Base-by-base conservation (phyloP, 306 rosid genomes). In the Castanea sativa region DNA sequence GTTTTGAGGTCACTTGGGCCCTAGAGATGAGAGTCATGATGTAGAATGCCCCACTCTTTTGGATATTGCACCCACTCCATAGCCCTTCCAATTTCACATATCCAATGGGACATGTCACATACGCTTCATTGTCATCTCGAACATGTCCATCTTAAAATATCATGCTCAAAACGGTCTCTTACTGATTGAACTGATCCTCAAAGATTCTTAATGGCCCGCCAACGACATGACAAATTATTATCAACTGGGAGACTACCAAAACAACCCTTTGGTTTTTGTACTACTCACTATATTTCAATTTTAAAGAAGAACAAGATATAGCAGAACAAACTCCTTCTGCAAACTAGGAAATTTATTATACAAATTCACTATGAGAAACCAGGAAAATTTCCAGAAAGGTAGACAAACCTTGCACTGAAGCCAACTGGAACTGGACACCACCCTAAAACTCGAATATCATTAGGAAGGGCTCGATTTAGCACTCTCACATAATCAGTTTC, bases 401-500 rank as follows among this genome's bases (percentile, higher is more conserved):
- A 80, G 53, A 76, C 88, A 80, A 84, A 94, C 99, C 99, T 94
- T 51, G 99, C 97, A 91, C 91, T 95, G 83, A 90, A 94, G 84
- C 81, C 93, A 70, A 86, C 73, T 53, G 99, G 94, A 78, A 88
- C 90, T 75, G 97, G 84, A 83, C 89, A 92, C 97, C 99, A 94
- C 78, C 95, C 93, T 76, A 94, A 61, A 81, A 94, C 86, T 76
- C 97, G 88, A 80, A 94, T 94, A 85, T 94, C 97, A 78, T 80
- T 73, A 0, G 97, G 99, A 77, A 94, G 97, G 65, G 65, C 97
- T 84, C 91, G 89, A 87, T 92, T 94, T 75, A 94, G 86, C 81
- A 92, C 97, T 87, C 92, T 88, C 80, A 89, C 97, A 81, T 94
- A 94, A 90, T 94, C 95, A 67, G 92, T 86, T 87, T 94, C 98